Conservation (phyloP, 164 flowering plant genomes). For the Brasenia schreberi region DNA sequence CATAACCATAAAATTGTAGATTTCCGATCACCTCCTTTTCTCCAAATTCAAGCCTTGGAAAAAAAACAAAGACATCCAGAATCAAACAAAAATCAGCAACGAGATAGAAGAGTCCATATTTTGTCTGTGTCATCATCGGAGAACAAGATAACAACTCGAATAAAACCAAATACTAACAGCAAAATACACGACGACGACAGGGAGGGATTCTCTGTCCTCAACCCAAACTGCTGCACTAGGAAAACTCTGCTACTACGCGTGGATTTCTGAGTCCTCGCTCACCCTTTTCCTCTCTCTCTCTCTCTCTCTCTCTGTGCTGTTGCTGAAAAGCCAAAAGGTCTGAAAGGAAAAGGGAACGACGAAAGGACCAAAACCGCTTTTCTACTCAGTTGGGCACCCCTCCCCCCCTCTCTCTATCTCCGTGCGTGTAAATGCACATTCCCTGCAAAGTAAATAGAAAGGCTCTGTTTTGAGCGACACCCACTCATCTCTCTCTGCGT, state of each 20-base stretch:
- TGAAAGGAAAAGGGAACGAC: background rate
- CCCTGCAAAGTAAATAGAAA: background rate
- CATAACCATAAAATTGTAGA: too few relatives aligned
- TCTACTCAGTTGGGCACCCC: background rate
- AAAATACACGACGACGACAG: too few relatives aligned
- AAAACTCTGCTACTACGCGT: background rate
- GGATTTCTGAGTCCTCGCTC: background rate
- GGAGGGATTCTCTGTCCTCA: too few relatives aligned
- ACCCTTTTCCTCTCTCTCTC: background rate
- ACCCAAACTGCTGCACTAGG: too few relatives aligned
- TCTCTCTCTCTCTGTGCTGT: background rate
- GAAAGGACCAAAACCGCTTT: background rate
- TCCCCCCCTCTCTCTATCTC: background rate
- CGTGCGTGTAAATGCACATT: background rate
- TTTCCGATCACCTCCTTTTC: too few relatives aligned
- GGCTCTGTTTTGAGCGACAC: background rate
- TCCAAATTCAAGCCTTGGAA: too few relatives aligned
- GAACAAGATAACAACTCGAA: too few relatives aligned
- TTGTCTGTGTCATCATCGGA: too few relatives aligned
- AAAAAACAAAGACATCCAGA: too few relatives aligned
- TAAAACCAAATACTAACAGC: too few relatives aligned
- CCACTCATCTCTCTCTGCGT: background rate
- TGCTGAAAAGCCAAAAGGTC: background rate
- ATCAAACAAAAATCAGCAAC: too few relatives aligned
- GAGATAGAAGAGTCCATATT: too few relatives aligned